Conservation (phyloP, 2,329 filamentous ascomycete genomes). For the Lachnellula subtilissima region DNA sequence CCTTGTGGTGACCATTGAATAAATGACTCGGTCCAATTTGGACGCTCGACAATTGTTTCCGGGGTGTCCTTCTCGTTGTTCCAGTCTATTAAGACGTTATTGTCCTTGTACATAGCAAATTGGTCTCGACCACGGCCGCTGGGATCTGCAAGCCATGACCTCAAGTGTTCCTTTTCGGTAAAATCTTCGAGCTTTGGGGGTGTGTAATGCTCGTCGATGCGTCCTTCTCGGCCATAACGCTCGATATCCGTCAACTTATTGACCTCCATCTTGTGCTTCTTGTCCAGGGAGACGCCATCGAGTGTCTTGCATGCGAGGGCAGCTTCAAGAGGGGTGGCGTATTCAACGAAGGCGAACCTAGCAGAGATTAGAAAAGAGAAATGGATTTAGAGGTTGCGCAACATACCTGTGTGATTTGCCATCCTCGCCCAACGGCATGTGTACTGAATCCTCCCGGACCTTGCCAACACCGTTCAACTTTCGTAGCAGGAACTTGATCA, state of each 20-base stretch:
- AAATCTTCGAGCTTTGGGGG: slow-evolving; percentile 80
- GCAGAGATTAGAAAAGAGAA: slow-evolving; percentile 13
- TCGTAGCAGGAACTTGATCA: slow-evolving; percentile 92
- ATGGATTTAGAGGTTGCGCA: slow-evolving; percentile 2
- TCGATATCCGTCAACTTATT: slow-evolving; percentile 99
- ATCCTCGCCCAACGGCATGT: slow-evolving; percentile 89
- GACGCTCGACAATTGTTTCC: slow-evolving; percentile 83
- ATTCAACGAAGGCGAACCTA: slow-evolving; percentile 97
- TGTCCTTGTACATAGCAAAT: slow-evolving; percentile 89
- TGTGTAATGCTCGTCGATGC: slow-evolving; percentile 86
- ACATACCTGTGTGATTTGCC: slow-evolving; percentile 80
- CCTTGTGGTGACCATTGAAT: slow-evolving; percentile 96
- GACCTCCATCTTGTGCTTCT: slow-evolving; percentile 89
- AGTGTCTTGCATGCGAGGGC: slow-evolving; percentile 84
- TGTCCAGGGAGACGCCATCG: slow-evolving; percentile 83
- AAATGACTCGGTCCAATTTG: slow-evolving; percentile 97
- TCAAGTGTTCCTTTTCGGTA: slow-evolving; percentile 85
- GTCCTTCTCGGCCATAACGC: slow-evolving; percentile 88
- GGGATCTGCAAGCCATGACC: slow-evolving; percentile 86
- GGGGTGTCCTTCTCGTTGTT: slow-evolving; percentile 93
- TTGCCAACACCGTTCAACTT: slow-evolving; percentile 84
- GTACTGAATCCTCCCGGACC: slow-evolving; percentile 79
- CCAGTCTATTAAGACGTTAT: slow-evolving; percentile 94
- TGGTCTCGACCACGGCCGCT: slow-evolving; percentile 81
- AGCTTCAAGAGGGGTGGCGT: slow-evolving; percentile 84